phyloP scores from a whole-genome alignment of 176 grass and related monocot species.

The Paspalum vaginatum region DNA sequence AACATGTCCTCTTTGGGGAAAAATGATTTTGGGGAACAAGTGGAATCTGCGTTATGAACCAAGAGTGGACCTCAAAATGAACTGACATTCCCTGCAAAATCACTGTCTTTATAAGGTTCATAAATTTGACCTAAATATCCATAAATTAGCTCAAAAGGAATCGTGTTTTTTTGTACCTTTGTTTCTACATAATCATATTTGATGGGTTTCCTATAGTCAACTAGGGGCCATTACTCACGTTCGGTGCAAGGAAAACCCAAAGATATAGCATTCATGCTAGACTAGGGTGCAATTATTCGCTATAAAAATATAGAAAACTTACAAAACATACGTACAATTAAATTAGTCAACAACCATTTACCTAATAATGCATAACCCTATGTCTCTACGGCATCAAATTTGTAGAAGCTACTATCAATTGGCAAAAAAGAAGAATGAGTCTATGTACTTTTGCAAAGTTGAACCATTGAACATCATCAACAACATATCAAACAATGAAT shows the following conservation, averaged over 20 bases:
- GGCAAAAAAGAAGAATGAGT: slow-evolving; percentile 21
- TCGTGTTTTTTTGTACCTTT: slow-evolving; percentile 15
- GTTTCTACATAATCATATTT: slow-evolving; percentile 14
- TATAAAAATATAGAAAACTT: slow-evolving; percentile 16
- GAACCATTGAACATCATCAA: slow-evolving; percentile 7
- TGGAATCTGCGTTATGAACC: neutral
- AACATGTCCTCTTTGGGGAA: neutral
- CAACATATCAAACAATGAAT: slow-evolving; percentile 12
- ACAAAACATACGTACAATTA: neutral
- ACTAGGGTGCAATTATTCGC: neutral
- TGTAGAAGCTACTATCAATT: neutral
- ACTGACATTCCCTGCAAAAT: neutral
- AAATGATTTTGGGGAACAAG: neutral
- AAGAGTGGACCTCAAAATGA: neutral
- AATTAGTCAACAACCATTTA: slow-evolving; percentile 1
- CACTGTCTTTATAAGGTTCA: neutral
- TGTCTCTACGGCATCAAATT: slow-evolving; percentile 23
- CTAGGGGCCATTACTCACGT: slow-evolving; percentile 7
- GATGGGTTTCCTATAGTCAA: no score
- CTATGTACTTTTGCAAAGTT: neutral
- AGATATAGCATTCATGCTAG: slow-evolving; percentile 4
- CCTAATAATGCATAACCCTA: neutral
- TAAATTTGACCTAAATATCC: slow-evolving; percentile 19
- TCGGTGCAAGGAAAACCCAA: slow-evolving; percentile 12
- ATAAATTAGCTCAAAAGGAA: slow-evolving; percentile 30